A percentile compares a stretch with the other conserved stretches of the same genome.
Evolutionary conservation across 345 rosid genomes (phyloP).

Genomic region (Rhizophora mangle): DNA sequence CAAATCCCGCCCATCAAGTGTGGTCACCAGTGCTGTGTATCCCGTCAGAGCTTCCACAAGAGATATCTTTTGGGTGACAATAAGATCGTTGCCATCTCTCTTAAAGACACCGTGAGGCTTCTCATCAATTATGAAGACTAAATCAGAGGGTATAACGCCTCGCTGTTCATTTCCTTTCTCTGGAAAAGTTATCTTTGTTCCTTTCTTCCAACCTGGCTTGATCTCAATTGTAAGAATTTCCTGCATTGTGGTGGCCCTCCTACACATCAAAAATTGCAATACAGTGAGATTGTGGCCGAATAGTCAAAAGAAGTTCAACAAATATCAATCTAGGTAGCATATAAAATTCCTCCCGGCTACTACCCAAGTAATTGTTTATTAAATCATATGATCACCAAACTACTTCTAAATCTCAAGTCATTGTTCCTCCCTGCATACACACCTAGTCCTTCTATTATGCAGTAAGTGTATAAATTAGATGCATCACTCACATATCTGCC

Average conservation of each 20-base stretch:
- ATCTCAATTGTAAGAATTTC: conserved; percentile 74
- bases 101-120: conserved; percentile 76
- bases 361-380: too few relatives aligned
- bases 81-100: conserved; percentile 86
- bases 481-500: too few relatives aligned
- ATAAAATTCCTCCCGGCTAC: too few relatives aligned
- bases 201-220: conserved; percentile 91
- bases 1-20: conserved; percentile 69
- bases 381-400: too few relatives aligned
- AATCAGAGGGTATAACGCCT: conserved; percentile 63
- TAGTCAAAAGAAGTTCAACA: background rate
- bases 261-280: conserved; percentile 16
- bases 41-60: conserved; percentile 84
- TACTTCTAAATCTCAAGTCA: too few relatives aligned
- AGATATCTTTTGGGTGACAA: conserved; percentile 55
- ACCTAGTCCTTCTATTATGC: too few relatives aligned
- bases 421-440: too few relatives aligned
- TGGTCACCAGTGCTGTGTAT: conserved; percentile 51
- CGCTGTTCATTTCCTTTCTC: conserved; percentile 77
- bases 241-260: conserved; percentile 64
- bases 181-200: conserved; percentile 76
- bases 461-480: too few relatives aligned
- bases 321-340: background rate
- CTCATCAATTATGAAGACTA: conserved; percentile 75
- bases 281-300: background rate